phyloP scores from a whole-genome alignment of 108 stramenopile species.

The Skeletonema grethae region DNA sequence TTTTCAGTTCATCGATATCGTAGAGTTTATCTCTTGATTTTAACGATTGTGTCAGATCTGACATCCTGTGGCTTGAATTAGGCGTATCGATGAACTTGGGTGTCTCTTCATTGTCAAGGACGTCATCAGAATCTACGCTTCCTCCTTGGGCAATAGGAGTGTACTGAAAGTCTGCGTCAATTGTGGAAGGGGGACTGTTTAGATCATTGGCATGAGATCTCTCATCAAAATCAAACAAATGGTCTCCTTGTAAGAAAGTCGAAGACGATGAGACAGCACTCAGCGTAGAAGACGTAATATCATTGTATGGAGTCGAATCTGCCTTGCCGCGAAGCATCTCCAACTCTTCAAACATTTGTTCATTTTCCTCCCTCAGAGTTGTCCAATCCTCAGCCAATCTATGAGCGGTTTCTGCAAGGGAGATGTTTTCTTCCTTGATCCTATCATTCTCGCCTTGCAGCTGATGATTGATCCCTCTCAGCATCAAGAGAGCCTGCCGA shows the following conservation, averaged over 20 bases:
- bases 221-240: background rate
- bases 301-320: background rate
- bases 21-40: conserved; percentile 1
- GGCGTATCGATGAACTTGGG: background rate
- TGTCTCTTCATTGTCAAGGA: background rate
- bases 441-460: background rate
- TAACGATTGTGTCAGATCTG: background rate
- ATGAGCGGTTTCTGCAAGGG: background rate
- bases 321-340: background rate
- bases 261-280: background rate
- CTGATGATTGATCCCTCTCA: background rate
- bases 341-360: background rate
- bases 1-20: background rate
- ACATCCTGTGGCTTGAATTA: background rate
- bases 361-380: background rate
- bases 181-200: background rate
- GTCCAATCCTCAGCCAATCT: background rate
- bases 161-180: background rate
- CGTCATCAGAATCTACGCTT: background rate
- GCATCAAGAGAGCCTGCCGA: background rate
- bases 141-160: background rate
- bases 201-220: background rate
- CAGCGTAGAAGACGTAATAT: background rate
- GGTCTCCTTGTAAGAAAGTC: background rate
- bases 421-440: background rate